These are phyloP conservation scores for Pestalotiopsis sp. DNA, from an alignment of 2,329 filamentous ascomycete genomes.

Conservation along the genomic window DNA sequence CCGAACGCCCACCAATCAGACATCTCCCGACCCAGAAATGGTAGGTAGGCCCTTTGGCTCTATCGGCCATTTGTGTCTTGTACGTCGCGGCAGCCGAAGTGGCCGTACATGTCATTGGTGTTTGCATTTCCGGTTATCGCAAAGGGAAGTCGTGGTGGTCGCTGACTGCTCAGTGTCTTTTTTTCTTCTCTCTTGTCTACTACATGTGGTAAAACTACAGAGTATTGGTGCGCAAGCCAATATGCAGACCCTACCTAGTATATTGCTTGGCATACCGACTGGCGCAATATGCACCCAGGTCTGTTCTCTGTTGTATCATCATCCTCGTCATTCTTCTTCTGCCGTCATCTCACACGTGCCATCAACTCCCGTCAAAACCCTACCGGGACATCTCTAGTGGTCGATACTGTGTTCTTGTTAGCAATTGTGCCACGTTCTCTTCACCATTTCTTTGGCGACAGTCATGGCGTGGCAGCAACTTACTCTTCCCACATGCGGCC, in stretches of 20 bases:
- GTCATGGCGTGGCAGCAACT: slow-evolving; percentile 30
- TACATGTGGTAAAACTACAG: not conserved
- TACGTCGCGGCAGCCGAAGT: not conserved
- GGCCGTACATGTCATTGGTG: not conserved
- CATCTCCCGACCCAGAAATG: not conserved
- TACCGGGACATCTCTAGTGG: slow-evolving; percentile 31
- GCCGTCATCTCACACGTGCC: not conserved
- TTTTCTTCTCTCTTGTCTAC: not conserved
- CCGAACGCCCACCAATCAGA: not conserved
- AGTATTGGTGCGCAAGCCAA: not conserved
- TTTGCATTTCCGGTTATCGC: not conserved
- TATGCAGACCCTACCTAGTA: not conserved
- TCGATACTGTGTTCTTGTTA: slow-evolving; percentile 39
- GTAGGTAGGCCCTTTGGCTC: not conserved
- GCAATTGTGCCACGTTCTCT: slow-evolving; percentile 2
- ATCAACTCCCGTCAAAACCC: not conserved
- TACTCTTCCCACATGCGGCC: slow-evolving; percentile 90
- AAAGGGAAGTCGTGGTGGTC: not conserved
- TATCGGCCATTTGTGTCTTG: not conserved
- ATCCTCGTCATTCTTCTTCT: not conserved
- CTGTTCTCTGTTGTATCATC: not conserved
- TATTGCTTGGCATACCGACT: not conserved
- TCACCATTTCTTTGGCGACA: not conserved
- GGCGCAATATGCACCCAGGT: not conserved
- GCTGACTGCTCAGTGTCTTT: slow-evolving; percentile 7